phyloP scores from a whole-genome alignment of 495 filamentous ascomycete species.

The Penicillium cosmopolitanum region DNA sequence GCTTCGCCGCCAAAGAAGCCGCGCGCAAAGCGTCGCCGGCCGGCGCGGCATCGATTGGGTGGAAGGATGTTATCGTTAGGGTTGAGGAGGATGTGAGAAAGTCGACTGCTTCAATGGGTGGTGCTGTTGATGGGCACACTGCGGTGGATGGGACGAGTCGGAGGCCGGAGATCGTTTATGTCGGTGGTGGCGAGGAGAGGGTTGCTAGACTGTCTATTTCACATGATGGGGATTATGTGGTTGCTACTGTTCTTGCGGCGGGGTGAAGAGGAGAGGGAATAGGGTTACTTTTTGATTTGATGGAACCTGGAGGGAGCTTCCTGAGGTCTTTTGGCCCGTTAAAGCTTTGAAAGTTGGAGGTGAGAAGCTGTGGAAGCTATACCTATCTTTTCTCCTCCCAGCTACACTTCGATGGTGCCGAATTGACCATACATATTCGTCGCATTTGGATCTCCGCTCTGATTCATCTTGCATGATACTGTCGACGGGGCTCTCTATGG shows the following conservation, averaged over 20 bases:
- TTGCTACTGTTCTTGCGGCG: slow-evolving; percentile 55
- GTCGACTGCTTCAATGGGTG: background rate
- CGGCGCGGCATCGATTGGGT: slow-evolving; percentile 44
- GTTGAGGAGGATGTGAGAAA: slow-evolving; percentile 28
- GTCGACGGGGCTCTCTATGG: too few species aligned
- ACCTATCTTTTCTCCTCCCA: too few species aligned
- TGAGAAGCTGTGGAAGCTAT: too few species aligned
- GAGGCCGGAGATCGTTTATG: slow-evolving; percentile 46
- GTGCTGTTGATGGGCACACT: background rate
- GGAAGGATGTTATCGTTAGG: slow-evolving; percentile 45
- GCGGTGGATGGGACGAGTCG: slow-evolving; percentile 26
- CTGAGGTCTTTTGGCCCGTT: background rate
- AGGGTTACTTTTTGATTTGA: slow-evolving; percentile 6
- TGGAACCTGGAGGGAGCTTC: background rate
- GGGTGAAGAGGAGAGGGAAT: slow-evolving; percentile 23
- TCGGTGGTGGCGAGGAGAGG: slow-evolving; percentile 29
- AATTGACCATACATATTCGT: too few species aligned
- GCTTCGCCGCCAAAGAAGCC: slow-evolving; percentile 54
- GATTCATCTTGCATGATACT: too few species aligned
- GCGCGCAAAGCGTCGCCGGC: slow-evolving; percentile 50
- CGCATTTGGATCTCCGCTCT: too few species aligned
- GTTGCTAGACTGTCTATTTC: slow-evolving; percentile 54
- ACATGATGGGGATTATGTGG: slow-evolving; percentile 64
- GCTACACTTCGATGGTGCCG: too few species aligned
- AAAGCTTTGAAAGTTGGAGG: too few species aligned